Percentiles rank a stretch among this genome's conserved stretches.
These are phyloP conservation scores for Westerdykella aurantiaca DNA, from an alignment of 2,329 filamentous ascomycete species.

Conservation along the genomic window DNA sequence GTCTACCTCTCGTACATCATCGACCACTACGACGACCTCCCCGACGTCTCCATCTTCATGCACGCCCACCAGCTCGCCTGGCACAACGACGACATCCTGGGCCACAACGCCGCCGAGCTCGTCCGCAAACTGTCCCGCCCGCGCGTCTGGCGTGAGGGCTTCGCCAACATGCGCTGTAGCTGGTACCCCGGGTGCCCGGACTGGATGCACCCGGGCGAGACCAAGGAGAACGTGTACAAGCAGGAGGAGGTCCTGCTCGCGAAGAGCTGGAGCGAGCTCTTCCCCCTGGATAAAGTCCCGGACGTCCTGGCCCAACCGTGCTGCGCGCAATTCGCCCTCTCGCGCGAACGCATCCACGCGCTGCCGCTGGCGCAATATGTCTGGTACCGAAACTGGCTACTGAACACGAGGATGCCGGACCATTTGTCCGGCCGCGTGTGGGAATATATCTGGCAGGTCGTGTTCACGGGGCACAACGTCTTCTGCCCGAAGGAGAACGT, in stretches of 20 bases:
- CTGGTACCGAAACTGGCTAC: conserved; percentile 56
- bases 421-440: conserved; percentile 55
- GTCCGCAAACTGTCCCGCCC: conserved; percentile 42
- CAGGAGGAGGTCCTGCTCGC: conserved; percentile 43
- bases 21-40: conserved; percentile 55
- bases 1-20: conserved; percentile 58
- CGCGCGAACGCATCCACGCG: conserved; percentile 50
- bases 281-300: conserved; percentile 44
- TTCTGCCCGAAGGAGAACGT: conserved; percentile 50
- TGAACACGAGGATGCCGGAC: conserved; percentile 52
- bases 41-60: conserved; percentile 56
- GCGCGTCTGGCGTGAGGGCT: conserved; percentile 46
- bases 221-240: conserved; percentile 34
- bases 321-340: conserved; percentile 60
- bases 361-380: conserved; percentile 51
- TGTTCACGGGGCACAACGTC: conserved; percentile 50
- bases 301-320: conserved; percentile 55
- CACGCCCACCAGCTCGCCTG: conserved; percentile 55
- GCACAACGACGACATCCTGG: conserved; percentile 52
- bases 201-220: conserved; percentile 48
- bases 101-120: conserved; percentile 43
- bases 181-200: conserved; percentile 53
- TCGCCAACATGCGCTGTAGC: conserved; percentile 52
- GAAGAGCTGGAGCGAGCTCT: conserved; percentile 44
- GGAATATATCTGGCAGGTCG: conserved; percentile 60